Percentiles rank a stretch among this genome's conserved stretches.
phyloP scores from a whole-genome alignment of 2,329 filamentous ascomycete genomes.

The Aspergillus pseudoterreus region DNA sequence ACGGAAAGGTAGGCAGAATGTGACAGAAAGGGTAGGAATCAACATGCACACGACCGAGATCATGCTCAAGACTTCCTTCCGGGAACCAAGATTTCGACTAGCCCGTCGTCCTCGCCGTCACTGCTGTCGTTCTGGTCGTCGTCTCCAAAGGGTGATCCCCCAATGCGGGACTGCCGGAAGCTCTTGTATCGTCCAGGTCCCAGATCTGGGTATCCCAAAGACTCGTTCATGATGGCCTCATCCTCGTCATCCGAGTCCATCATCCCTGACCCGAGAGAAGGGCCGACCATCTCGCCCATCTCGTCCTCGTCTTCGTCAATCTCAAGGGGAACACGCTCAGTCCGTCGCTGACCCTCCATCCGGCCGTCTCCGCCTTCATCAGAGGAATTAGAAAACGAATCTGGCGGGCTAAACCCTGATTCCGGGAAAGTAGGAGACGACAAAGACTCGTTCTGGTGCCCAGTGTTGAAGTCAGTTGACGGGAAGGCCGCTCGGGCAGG shows the following conservation, averaged over 20 bases:
- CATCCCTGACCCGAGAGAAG: conserved; percentile 41
- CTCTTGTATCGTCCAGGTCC: conserved; percentile 41
- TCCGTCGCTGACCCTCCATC: conserved; percentile 35
- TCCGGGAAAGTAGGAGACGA: conserved; percentile 36
- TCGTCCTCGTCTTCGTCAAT: conserved; percentile 54
- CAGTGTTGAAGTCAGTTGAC: conserved; percentile 27
- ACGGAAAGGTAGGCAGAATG: conserved; percentile 9
- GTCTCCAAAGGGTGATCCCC: conserved; percentile 32
- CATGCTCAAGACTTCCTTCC: conserved; percentile 32
- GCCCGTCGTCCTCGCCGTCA: conserved; percentile 40
- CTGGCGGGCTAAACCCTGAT: conserved; percentile 36
- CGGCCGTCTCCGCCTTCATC: conserved; percentile 39
- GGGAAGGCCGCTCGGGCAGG: conserved; percentile 25
- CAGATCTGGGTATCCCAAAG: conserved; percentile 67
- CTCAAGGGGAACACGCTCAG: conserved; percentile 53
- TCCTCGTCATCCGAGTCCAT: conserved; percentile 52
- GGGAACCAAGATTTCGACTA: conserved; percentile 46
- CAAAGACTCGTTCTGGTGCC: conserved; percentile 23
- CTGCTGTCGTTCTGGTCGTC: conserved; percentile 45
- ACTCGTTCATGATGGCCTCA: conserved; percentile 56
- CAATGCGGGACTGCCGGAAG: conserved; percentile 34
- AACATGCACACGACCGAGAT: conserved; percentile 4
- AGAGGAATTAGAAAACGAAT: conserved; percentile 41
- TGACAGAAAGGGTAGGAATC: conserved; percentile 1
- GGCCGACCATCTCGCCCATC: conserved; percentile 48